Evolutionary conservation across 768 basidiomycete species (phyloP).

Genomic region (Hysterangium stoloniferum): DNA sequence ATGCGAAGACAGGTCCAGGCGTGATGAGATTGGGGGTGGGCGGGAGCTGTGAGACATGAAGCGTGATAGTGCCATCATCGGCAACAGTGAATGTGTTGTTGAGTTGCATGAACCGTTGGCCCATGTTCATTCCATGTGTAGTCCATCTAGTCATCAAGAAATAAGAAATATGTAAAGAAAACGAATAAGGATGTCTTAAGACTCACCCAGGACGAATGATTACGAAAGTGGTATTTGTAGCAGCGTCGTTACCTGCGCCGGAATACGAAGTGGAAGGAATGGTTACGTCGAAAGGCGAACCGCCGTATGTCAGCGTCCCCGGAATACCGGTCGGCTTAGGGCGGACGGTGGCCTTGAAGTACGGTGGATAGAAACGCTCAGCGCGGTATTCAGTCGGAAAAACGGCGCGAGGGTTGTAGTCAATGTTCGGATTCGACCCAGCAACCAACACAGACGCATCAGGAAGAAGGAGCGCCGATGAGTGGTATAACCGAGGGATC

Average conservation of each 20-base stretch:
- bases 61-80: constrained; percentile 61
- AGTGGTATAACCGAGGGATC: constrained; percentile 87
- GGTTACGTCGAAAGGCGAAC: constrained; percentile 66
- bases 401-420: constrained; percentile 53
- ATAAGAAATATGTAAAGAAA: constrained; percentile 27
- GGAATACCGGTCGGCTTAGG: constrained; percentile 69
- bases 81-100: constrained; percentile 82
- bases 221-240: constrained; percentile 66
- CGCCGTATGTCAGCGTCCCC: constrained; percentile 75
- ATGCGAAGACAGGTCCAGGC: constrained; percentile 82
- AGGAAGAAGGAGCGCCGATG: constrained; percentile 80
- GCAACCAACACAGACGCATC: constrained; percentile 83
- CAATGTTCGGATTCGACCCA: constrained; percentile 90
- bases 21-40: constrained; percentile 82
- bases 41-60: constrained; percentile 78
- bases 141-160: constrained; percentile 42
- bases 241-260: constrained; percentile 59
- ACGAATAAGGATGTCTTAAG: constrained; percentile 38
- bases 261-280: constrained; percentile 60
- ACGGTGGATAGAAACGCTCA: constrained; percentile 88
- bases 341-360: constrained; percentile 63
- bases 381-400: constrained; percentile 76
- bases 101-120: constrained; percentile 73
- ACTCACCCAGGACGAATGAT: constrained; percentile 70
- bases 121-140: constrained; percentile 85